Evolutionary conservation across 2,329 filamentous ascomycete species (phyloP).

Genomic region (Botryotinia narcissicola): DNA sequence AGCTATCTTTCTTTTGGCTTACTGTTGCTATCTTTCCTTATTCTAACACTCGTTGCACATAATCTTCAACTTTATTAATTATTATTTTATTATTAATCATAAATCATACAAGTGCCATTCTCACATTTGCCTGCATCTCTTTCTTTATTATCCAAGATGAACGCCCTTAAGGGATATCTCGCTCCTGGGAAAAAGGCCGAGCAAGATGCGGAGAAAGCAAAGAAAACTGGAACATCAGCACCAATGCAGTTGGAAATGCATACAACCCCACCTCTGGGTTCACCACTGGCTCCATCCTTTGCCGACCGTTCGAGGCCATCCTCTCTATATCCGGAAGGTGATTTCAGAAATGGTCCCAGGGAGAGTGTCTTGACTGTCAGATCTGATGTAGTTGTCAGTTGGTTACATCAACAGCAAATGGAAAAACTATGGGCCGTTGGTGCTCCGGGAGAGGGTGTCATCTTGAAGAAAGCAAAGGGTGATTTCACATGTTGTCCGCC

Average conservation of each 20-base stretch:
- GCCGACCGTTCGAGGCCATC: conserved; percentile 21
- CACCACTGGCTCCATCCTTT: background rate
- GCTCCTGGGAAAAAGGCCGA: conserved; percentile 17
- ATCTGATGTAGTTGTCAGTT: conserved; percentile 61
- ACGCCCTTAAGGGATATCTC: conserved; percentile 20
- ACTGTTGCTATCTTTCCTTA: background rate
- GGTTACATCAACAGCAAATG: conserved; percentile 60
- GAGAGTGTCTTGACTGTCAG: conserved; percentile 53
- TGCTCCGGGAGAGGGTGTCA: conserved; percentile 51
- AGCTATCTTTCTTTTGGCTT: conserved; percentile 4
- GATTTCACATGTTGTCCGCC: conserved; percentile 51
- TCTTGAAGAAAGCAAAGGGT: conserved; percentile 52
- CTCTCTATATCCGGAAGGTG: conserved; percentile 42
- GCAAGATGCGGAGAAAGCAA: background rate
- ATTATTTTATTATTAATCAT: background rate
- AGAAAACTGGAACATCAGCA: background rate
- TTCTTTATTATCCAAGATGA: conserved; percentile 12
- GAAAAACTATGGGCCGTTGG: conserved; percentile 52
- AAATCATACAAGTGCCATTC: background rate
- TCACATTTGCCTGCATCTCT: background rate
- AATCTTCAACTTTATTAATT: background rate
- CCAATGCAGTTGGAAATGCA: background rate
- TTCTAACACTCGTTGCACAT: background rate
- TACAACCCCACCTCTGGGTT: background rate
- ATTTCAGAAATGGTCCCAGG: conserved; percentile 44